Conservation (phyloP, 1,284 basidiomycete species). For the Austroboletus novae-zelandiae region DNA sequence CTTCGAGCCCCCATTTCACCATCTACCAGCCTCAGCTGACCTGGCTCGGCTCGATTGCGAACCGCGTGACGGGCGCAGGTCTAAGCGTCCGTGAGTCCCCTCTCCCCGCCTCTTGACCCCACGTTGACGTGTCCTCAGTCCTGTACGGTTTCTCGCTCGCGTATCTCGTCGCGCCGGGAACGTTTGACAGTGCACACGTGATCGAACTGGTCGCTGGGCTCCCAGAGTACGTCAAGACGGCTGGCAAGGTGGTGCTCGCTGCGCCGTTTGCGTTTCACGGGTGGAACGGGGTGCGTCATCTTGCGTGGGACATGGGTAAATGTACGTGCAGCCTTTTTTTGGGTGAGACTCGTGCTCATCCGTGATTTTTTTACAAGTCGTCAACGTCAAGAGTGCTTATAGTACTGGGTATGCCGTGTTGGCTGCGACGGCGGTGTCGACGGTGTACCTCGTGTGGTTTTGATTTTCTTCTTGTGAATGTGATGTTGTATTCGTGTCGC, state of each 20-base stretch:
- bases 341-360: not conserved
- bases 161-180: constrained; percentile 82
- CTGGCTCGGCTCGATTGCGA: constrained; percentile 81
- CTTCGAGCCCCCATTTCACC: constrained; percentile 89
- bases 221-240: constrained; percentile 72
- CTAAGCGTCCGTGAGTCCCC: constrained; percentile 70
- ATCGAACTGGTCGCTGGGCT: constrained; percentile 69
- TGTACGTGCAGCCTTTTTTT: constrained; percentile 53
- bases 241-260: constrained; percentile 75
- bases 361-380: constrained; percentile 49
- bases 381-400: constrained; percentile 80
- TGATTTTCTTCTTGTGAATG: constrained; percentile 18
- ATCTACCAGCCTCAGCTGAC: constrained; percentile 98
- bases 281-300: constrained; percentile 89
- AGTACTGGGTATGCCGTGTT: constrained; percentile 79
- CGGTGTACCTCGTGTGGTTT: constrained; percentile 55
- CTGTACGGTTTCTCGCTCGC: constrained; percentile 88
- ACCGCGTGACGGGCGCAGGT: constrained; percentile 82
- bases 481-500: not conserved
- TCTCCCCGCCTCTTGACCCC: not conserved
- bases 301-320: constrained; percentile 89
- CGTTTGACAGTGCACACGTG: constrained; percentile 77
- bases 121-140: constrained; percentile 46
- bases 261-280: constrained; percentile 89
- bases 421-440: constrained; percentile 76